Conservation (phyloP, 208 protist genomes). For the Leishmania lainsoni region DNA sequence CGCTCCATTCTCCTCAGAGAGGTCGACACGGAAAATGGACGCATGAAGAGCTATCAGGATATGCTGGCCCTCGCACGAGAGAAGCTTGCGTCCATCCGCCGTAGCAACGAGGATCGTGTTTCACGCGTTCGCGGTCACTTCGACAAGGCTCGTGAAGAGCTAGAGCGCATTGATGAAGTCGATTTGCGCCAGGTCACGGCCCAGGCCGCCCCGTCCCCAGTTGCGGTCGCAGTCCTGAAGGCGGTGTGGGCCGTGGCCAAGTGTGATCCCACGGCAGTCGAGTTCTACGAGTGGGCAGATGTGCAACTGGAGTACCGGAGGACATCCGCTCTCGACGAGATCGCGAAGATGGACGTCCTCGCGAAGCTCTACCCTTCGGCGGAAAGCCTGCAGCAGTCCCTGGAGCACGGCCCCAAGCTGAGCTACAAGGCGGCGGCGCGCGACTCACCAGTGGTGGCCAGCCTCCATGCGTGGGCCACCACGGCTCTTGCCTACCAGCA, state of each 20-base stretch:
- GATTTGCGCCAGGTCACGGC: conserved; percentile 56
- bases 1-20: conserved; percentile 55
- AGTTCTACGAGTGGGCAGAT: conserved; percentile 66
- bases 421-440: conserved; percentile 41
- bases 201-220: conserved; percentile 48
- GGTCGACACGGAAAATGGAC: conserved; percentile 48
- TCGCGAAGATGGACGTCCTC: conserved; percentile 54
- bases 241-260: conserved; percentile 50
- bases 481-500: conserved; percentile 68
- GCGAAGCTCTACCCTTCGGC: conserved; percentile 44
- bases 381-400: conserved; percentile 30
- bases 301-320: conserved; percentile 67
- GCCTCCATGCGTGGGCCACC: conserved; percentile 63
- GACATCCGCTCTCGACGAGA: conserved; percentile 30
- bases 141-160: conserved; percentile 33
- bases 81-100: conserved; percentile 56
- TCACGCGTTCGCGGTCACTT: conserved; percentile 39
- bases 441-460: conserved; percentile 45
- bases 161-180: conserved; percentile 54
- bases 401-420: conserved; percentile 42
- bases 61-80: conserved; percentile 51
- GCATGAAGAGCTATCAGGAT: conserved; percentile 55
- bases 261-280: conserved; percentile 58
- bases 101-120: conserved; percentile 68
- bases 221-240: conserved; percentile 67